Percentiles rank a stretch among this genome's conserved stretches.
Conservation (phyloP, 345 rosid species). For the Arabis alpina region DNA sequence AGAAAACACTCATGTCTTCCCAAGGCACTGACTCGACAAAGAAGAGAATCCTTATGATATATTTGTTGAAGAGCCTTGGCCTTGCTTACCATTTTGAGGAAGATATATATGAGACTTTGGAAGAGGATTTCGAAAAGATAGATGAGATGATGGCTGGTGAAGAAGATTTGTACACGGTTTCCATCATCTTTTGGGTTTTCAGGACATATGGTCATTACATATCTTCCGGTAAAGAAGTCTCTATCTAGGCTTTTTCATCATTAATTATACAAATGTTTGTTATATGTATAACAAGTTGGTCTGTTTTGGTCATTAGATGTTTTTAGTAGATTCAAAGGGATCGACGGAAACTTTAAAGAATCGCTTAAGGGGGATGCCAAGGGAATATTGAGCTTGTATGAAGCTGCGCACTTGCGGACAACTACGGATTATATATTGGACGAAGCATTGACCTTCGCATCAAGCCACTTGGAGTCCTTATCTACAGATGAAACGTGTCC, state of each 20-base stretch:
- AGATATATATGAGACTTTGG: background rate
- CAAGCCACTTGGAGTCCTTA: background rate
- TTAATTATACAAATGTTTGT: background rate
- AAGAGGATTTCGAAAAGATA: background rate
- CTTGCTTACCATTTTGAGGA: constrained; percentile 23
- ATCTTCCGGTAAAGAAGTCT: background rate
- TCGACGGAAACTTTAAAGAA: constrained; percentile 2
- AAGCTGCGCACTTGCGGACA: constrained; percentile 36
- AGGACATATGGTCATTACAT: constrained; percentile 3
- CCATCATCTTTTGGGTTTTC: background rate
- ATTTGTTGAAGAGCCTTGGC: constrained; percentile 19
- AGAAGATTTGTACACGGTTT: background rate
- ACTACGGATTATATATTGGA: constrained; percentile 42
- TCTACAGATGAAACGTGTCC: background rate
- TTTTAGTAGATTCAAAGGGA: constrained; percentile 27
- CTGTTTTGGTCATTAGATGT: constrained; percentile 25
- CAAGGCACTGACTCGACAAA: background rate
- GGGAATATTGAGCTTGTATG: constrained; percentile 42
- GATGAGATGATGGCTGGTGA: background rate
- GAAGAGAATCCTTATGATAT: background rate
- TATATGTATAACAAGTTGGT: background rate
- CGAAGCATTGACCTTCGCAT: constrained; percentile 33
- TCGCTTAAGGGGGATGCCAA: constrained; percentile 18
- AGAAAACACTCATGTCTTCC: background rate
- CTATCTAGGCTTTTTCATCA: no score